phyloP scores from a whole-genome alignment of 495 filamentous ascomycete species.

The Penicillium mononematosum region DNA sequence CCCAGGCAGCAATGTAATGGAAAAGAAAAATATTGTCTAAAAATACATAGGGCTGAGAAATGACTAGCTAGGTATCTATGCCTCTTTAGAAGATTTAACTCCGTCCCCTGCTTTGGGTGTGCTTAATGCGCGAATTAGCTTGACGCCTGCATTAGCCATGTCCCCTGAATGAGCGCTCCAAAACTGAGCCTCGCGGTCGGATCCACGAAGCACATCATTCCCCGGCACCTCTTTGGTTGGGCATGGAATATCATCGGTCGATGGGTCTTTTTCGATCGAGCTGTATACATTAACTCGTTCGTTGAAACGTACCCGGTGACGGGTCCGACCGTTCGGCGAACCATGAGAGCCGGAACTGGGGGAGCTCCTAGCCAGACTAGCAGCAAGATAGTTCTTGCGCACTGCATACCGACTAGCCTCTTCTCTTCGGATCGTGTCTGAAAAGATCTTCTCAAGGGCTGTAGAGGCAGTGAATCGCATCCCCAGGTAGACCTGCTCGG shows the following conservation, averaged over 20 bases:
- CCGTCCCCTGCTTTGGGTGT: constrained; percentile 7
- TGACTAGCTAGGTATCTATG: constrained; percentile 6
- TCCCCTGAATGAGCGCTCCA: constrained; percentile 31
- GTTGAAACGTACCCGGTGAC: constrained; percentile 40
- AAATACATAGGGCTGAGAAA: not conserved
- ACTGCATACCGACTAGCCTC: constrained; percentile 67
- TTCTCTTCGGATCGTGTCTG: constrained; percentile 73
- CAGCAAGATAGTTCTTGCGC: constrained; percentile 64
- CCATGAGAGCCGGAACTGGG: constrained; percentile 13
- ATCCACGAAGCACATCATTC: constrained; percentile 29
- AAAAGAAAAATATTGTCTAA: constrained; percentile 3
- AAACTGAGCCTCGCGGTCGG: constrained; percentile 35
- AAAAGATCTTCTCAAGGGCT: constrained; percentile 72
- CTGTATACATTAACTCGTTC: constrained; percentile 41
- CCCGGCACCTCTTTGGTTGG: constrained; percentile 20
- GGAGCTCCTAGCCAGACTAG: constrained; percentile 4
- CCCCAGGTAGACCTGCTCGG: constrained; percentile 79
- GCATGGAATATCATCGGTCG: constrained; percentile 18
- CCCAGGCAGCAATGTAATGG: not conserved
- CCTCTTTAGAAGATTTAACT: constrained; percentile 18
- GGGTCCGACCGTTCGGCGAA: constrained; percentile 19
- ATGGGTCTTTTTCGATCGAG: constrained; percentile 13
- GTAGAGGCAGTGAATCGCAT: constrained; percentile 64
- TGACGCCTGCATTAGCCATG: constrained; percentile 36
- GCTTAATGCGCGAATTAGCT: constrained; percentile 39